These are phyloP conservation scores for Terfezia claveryi DNA, from an alignment of 495 filamentous ascomycete genomes.

Conservation along the genomic window DNA sequence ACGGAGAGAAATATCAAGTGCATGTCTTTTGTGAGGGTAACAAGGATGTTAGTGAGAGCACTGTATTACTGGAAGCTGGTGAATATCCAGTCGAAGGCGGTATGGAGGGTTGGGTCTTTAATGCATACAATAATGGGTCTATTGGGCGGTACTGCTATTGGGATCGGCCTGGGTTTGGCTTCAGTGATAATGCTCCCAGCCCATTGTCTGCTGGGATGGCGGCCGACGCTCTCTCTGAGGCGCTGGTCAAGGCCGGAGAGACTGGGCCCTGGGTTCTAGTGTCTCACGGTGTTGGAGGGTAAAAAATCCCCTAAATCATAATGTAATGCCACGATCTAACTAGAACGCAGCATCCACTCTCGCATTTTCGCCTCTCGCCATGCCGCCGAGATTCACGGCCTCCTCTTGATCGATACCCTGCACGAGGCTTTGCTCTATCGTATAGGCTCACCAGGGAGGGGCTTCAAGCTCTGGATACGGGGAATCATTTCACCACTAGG, in stretches of 20 bases:
- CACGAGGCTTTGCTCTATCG: slow-evolving; percentile 62
- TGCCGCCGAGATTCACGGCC: slow-evolving; percentile 42
- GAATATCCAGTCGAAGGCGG: slow-evolving; percentile 54
- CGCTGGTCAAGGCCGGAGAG: slow-evolving; percentile 58
- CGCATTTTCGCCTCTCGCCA: slow-evolving; percentile 76
- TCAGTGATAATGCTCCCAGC: slow-evolving; percentile 68
- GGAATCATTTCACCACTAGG: slow-evolving; percentile 73
- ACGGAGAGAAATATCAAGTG: slow-evolving; percentile 58
- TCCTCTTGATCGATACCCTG: slow-evolving; percentile 67
- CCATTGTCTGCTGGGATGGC: slow-evolving; percentile 82
- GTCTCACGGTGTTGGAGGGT: slow-evolving; percentile 18
- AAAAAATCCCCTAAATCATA: too few relatives aligned
- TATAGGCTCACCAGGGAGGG: slow-evolving; percentile 42
- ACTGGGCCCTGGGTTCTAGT: slow-evolving; percentile 60
- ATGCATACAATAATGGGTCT: slow-evolving; percentile 44
- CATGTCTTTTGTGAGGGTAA: slow-evolving; percentile 71
- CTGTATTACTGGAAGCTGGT: slow-evolving; percentile 69
- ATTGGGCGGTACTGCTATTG: slow-evolving; percentile 86
- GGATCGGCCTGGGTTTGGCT: slow-evolving; percentile 79
- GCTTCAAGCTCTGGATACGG: slow-evolving; percentile 66
- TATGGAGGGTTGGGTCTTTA: slow-evolving; percentile 47
- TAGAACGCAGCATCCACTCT: slow-evolving; percentile 41
- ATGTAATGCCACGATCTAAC: slow-evolving; percentile 21
- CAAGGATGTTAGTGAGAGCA: slow-evolving; percentile 31
- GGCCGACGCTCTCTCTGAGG: slow-evolving; percentile 64